These are phyloP conservation scores for Epichloe scottii DNA, from an alignment of 2,329 filamentous ascomycete species.

Conservation along the genomic window DNA sequence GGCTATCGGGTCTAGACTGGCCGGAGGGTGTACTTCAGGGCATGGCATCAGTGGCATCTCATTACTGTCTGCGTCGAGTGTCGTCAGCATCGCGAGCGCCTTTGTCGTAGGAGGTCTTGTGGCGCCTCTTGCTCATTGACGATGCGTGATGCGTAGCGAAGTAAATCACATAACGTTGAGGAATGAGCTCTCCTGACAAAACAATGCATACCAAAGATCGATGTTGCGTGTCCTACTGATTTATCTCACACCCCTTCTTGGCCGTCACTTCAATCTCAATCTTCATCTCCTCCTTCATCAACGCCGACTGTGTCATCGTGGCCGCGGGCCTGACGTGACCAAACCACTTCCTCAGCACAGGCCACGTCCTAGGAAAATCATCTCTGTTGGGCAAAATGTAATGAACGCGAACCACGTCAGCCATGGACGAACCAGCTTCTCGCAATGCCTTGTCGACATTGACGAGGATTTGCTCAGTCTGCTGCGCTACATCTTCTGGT, in stretches of 20 bases:
- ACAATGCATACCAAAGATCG: no score
- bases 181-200: no score
- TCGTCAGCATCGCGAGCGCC: conserved; percentile 45
- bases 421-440: conserved; percentile 28
- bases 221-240: not conserved
- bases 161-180: no score
- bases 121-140: conserved; percentile 16
- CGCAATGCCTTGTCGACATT: conserved; percentile 34
- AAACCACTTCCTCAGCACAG: conserved; percentile 36
- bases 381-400: conserved; percentile 37
- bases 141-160: no score
- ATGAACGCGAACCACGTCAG: conserved; percentile 37
- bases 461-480: conserved; percentile 35
- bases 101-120: conserved; percentile 37
- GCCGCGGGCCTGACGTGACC: conserved; percentile 37
- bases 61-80: conserved; percentile 47
- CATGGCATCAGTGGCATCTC: conserved; percentile 58
- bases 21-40: conserved; percentile 55
- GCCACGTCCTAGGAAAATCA: conserved; percentile 37
- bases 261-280: conserved; percentile 33
- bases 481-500: conserved; percentile 30
- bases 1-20: conserved; percentile 47
- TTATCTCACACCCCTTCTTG: conserved; percentile 15
- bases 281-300: conserved; percentile 38
- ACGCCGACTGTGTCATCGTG: conserved; percentile 37